These are phyloP conservation scores for Dendrobium huoshanense DNA, from an alignment of 106 monocot species.

Conservation along the genomic window DNA sequence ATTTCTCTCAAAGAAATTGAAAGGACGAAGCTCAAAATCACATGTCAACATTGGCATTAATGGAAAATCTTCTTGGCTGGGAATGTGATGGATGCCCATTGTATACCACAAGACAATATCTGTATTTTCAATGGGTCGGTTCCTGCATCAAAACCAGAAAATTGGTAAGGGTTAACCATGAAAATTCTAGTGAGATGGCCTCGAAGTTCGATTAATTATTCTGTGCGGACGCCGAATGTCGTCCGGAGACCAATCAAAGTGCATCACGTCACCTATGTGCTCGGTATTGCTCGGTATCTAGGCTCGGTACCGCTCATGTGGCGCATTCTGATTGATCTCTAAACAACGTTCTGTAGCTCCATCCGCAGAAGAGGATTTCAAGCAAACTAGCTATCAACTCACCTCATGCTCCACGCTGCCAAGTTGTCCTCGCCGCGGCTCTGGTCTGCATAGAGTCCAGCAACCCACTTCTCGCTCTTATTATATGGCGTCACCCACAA, in stretches of 20 bases:
- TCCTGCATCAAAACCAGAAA: constrained; percentile 16
- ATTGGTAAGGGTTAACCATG: no score
- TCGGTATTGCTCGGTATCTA: no score
- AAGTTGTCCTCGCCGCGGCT: constrained; percentile 55
- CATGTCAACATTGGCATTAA: constrained; percentile 47
- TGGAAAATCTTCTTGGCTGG: constrained; percentile 44
- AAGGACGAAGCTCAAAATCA: constrained; percentile 57
- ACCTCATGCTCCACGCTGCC: constrained; percentile 47
- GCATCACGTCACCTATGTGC: no score
- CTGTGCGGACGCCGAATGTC: no score
- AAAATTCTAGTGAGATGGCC: no score
- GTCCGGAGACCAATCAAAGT: no score
- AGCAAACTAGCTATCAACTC: background rate
- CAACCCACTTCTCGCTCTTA: constrained; percentile 51
- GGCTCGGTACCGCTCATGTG: no score
- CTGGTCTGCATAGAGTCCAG: constrained; percentile 36
- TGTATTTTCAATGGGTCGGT: constrained; percentile 33
- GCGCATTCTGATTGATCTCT: no score
- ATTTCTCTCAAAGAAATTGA: constrained; percentile 75
- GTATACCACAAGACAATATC: constrained; percentile 68
- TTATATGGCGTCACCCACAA: constrained; percentile 67
- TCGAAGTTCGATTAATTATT: no score
- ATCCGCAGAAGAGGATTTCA: no score
- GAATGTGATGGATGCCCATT: constrained; percentile 48
- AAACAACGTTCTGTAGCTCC: no score